Conservation (phyloP, 83 land plant species). For the Diphasiastrum complanatum region DNA sequence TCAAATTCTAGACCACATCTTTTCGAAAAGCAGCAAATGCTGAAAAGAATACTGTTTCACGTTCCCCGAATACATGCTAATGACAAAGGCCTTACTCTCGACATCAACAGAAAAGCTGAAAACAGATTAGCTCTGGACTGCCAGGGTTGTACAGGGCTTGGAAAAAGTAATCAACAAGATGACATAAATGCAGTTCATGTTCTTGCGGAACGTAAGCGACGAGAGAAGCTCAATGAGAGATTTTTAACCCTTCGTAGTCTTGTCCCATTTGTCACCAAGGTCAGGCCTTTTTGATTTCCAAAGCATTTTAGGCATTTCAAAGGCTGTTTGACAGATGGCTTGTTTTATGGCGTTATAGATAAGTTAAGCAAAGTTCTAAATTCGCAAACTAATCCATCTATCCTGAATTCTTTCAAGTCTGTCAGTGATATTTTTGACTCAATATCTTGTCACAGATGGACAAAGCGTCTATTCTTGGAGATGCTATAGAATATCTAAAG, state of each 20-base stretch:
- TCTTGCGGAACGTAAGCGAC: conserved; percentile 62
- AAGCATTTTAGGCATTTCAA: no score
- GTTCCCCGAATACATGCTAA: conserved; percentile 11
- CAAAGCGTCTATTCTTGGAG: conserved; percentile 63
- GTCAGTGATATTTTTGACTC: background rate
- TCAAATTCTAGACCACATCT: conserved; percentile 2
- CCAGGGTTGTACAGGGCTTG: conserved; percentile 19
- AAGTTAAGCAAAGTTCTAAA: no score
- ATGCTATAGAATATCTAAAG: conserved; percentile 63
- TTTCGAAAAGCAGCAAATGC: conserved; percentile 11
- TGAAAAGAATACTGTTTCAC: conserved; percentile 14
- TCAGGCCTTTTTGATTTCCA: conserved; percentile 13
- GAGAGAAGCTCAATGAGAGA: conserved; percentile 79
- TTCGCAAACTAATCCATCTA: no score
- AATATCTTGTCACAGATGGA: conserved; percentile 43
- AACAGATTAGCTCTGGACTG: background rate
- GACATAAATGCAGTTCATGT: conserved; percentile 68
- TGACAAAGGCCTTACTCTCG: background rate
- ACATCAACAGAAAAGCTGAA: conserved; percentile 9
- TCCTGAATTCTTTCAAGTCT: background rate
- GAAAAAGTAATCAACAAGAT: conserved; percentile 43
- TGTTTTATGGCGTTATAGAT: no score
- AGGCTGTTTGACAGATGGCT: no score
- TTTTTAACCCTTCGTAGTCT: conserved; percentile 62
- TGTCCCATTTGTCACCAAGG: conserved; percentile 83